Base-by-base conservation (phyloP, 495 filamentous ascomycete genomes). In the Pyrenopolyporus hunteri region DNA sequence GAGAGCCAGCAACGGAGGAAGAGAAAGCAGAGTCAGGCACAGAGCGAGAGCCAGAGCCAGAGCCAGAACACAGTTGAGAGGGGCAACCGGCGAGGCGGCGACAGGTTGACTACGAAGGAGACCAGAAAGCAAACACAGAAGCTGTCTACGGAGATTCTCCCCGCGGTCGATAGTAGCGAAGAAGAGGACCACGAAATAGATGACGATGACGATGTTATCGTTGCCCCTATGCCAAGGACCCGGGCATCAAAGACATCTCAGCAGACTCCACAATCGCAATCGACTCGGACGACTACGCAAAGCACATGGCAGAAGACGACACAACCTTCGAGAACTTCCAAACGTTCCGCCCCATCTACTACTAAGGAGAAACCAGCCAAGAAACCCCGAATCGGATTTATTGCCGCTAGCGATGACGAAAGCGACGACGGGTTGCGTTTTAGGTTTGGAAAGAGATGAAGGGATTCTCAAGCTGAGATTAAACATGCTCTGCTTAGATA, bases 341-440 rank as follows among this genome's bases (percentile, higher is more conserved):
- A 82, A 52, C 72, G 80, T 35, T 67, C 75, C 1, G 67, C 75
- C 7, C 52, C 72, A 8, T 57, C 72, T 22, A 63, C 74, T 16
- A 67, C 56, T 1, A 73, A 70, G 51, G 70, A 71, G 40, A 57
- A 73, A 10, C 74, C 77, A 28, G 60, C 77, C 4, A 85, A 84
- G 68, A 77, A 74, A 42, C 68, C 76, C 35, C 73, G 78, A 54
- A 60, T 49, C 10, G 39, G 52, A 11, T 40, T 57, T 1, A 37
- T 61, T 10, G 72, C 77, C 11, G 75, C 70, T 7, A 77, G 78
- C 25, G 79, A 77, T 53, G 80, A 82, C 9, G 69, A 69, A 37
- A 69, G 63, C 42, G 84, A 83, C 19, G 80, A 83, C 33, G 84
- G 80, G 44, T 73, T 80, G 43, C 78, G 78, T 6, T 86, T 88